These are phyloP conservation scores for Trichoderma sp. DNA, from an alignment of 2,329 filamentous ascomycete species.

Conservation along the genomic window DNA sequence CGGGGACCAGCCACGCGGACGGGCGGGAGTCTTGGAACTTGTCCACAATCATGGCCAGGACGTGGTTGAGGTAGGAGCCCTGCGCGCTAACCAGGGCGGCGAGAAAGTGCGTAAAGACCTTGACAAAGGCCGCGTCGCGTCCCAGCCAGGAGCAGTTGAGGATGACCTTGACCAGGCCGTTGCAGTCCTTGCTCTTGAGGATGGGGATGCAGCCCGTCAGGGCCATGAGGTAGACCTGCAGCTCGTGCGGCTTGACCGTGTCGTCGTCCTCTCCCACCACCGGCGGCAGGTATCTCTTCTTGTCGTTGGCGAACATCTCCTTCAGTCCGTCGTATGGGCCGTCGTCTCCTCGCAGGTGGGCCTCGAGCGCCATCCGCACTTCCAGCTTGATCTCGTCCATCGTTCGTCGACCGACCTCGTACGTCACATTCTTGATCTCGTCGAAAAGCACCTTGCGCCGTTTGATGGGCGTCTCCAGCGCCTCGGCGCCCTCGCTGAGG, in stretches of 20 bases:
- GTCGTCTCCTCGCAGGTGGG: slow-evolving; percentile 59
- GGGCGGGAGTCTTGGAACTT: slow-evolving; percentile 65
- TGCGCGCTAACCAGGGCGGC: slow-evolving; percentile 79
- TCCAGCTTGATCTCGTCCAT: slow-evolving; percentile 59
- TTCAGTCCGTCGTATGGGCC: slow-evolving; percentile 65
- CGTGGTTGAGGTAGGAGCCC: slow-evolving; percentile 71
- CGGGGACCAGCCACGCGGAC: slow-evolving; percentile 51
- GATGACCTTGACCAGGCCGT: slow-evolving; percentile 60
- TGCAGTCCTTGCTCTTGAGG: slow-evolving; percentile 60
- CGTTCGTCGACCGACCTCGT: slow-evolving; percentile 56
- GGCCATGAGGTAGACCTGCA: slow-evolving; percentile 64
- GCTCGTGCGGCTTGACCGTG: slow-evolving; percentile 55
- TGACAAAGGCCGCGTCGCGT: slow-evolving; percentile 65
- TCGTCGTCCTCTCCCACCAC: slow-evolving; percentile 52
- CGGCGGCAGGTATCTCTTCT: slow-evolving; percentile 44
- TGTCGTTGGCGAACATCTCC: slow-evolving; percentile 58
- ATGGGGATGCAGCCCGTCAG: slow-evolving; percentile 63
- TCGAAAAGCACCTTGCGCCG: slow-evolving; percentile 62
- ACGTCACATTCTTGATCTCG: slow-evolving; percentile 58
- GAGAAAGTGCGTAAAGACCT: slow-evolving; percentile 68
- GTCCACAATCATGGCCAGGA: slow-evolving; percentile 78
- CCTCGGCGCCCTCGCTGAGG: slow-evolving; percentile 45
- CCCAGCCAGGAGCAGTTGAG: slow-evolving; percentile 67
- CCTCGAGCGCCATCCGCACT: slow-evolving; percentile 59
- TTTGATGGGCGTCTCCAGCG: slow-evolving; percentile 52